A percentile compares a stretch with the other conserved stretches of the same genome.
These are phyloP conservation scores for Sporothrix luriei DNA, from an alignment of 2,329 filamentous ascomycete species.

Conservation along the genomic window DNA sequence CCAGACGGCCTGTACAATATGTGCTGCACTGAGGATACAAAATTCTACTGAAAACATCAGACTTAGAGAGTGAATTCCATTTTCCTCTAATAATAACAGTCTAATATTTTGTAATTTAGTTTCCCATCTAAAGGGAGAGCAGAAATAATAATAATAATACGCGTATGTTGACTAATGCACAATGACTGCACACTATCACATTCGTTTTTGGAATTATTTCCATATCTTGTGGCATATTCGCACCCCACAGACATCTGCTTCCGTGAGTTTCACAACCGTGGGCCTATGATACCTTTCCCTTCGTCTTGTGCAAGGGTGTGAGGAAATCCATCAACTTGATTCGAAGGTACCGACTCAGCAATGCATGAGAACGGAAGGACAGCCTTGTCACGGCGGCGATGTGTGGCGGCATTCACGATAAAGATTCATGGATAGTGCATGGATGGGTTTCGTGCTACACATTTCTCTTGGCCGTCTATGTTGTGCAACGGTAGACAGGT, in stretches of 20 bases:
- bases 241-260: too few relatives aligned
- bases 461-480: background rate
- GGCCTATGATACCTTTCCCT: too few relatives aligned
- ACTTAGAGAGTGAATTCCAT: too few relatives aligned
- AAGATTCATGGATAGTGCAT: background rate
- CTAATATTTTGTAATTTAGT: too few relatives aligned
- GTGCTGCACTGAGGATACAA: background rate
- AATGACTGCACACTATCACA: too few relatives aligned
- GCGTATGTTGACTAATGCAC: too few relatives aligned
- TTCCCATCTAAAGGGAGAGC: too few relatives aligned
- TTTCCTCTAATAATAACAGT: too few relatives aligned
- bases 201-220: too few relatives aligned
- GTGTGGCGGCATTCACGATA: background rate
- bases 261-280: too few relatives aligned
- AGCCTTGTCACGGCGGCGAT: slow-evolving; percentile 1
- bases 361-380: background rate
- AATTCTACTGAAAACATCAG: background rate
- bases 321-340: background rate
- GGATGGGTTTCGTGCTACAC: slow-evolving; percentile 4
- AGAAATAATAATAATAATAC: too few relatives aligned
- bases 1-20: background rate
- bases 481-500: background rate
- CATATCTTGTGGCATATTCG: too few relatives aligned
- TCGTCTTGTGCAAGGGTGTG: background rate
- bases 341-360: background rate